Evolutionary conservation across 805 yeast genomes (phyloP).

Genomic region (Lachancea kluyveri): DNA sequence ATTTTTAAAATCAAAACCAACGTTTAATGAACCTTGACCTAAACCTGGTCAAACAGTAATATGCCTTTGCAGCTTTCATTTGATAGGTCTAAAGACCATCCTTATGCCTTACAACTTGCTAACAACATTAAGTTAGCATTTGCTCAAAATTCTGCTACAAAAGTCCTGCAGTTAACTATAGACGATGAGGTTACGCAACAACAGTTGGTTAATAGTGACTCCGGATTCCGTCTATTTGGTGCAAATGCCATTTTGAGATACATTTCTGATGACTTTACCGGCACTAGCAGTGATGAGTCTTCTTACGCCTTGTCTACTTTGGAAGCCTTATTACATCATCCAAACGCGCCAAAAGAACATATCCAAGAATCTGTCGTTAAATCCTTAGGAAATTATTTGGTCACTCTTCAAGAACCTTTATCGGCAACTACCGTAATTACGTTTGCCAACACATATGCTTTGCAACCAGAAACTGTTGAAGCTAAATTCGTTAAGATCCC

Average conservation of each 20-base stretch:
- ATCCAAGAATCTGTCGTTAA: constrained; percentile 37
- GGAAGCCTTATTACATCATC: constrained; percentile 16
- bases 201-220: constrained; percentile 24
- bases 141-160: constrained; percentile 24
- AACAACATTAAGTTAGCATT: constrained; percentile 30
- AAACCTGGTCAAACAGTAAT: too few relatives aligned
- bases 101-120: constrained; percentile 18
- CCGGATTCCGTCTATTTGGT: constrained; percentile 44
- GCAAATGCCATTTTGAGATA: constrained; percentile 68
- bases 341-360: constrained; percentile 35
- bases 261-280: constrained; percentile 43
- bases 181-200: constrained; percentile 18
- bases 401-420: constrained; percentile 26
- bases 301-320: constrained; percentile 18
- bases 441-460: constrained; percentile 53
- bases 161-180: constrained; percentile 18
- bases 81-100: constrained; percentile 22
- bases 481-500: constrained; percentile 23
- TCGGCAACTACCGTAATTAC: constrained; percentile 51
- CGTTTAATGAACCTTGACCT: too few relatives aligned
- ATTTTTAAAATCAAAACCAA: too few relatives aligned
- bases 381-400: constrained; percentile 27
- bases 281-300: constrained; percentile 29
- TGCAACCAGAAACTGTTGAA: constrained; percentile 22
- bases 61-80: constrained; percentile 25